Base-by-base conservation (phyloP, 257 asterid genomes). In the Nicotiana otophora region DNA sequence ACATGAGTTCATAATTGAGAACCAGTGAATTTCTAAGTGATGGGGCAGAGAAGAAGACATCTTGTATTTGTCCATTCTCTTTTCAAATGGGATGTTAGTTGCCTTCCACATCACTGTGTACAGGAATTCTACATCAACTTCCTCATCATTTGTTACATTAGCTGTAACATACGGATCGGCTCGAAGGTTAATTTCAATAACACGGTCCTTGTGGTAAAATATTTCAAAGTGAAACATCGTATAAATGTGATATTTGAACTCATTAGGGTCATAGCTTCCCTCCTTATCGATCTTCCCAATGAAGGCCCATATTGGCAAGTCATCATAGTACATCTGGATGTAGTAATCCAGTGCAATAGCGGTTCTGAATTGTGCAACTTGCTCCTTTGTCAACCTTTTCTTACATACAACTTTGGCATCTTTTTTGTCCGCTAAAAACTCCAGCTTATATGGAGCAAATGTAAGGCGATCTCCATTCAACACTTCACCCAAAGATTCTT, bases 221-320 rank as follows among this genome's bases (percentile, higher is more conserved):
- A 82, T 82, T n/a, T 60, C 78, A 34, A 82, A 85, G 7, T 60
- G 54, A 17, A 34, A 4, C 10, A n/a, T 33, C 10, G 85, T 77
- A 78, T 0, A 85, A 60, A 85, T 60, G 39, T 65, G 77, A 74
- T 85, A 82, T 60, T 42, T 69, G 61, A 30, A 30, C 42, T 82
- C 83, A 46, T 77, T 62, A 4, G 28, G 67, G 33, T 53, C 81
- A 23, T 31, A 11, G 4, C 60, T 66, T 20, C 67, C 77, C 80
- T 42, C 78, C 55, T 9, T 19, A 7, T 76, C 67, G 63, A 76
- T 76, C 31, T 48, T 77, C 36, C 85, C 87, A n/a, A 85, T 2
- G 48, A 82, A 85, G 19, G 42, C 82, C 87, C 87, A 82, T 0
- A 82, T 9, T 67, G 83, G 87, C 42, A 85, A 60, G 81, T 82